These are phyloP conservation scores for Trichophyton schoenleinii DNA, from an alignment of 2,329 filamentous ascomycete genomes.

Conservation along the genomic window DNA sequence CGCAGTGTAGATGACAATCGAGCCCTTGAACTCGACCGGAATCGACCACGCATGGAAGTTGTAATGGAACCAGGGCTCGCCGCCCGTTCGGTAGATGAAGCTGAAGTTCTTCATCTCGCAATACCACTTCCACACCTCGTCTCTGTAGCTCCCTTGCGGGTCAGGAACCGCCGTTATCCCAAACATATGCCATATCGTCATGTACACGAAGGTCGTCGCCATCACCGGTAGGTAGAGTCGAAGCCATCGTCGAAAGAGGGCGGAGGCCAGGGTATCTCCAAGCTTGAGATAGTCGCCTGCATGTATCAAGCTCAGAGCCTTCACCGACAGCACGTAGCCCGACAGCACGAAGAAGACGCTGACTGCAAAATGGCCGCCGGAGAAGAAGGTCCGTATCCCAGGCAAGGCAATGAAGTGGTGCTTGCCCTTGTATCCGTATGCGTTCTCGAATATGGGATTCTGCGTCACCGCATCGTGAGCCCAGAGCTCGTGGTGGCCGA, in stretches of 20 bases:
- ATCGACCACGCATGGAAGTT: slow-evolving; percentile 53
- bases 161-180: slow-evolving; percentile 35
- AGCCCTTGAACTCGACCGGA: slow-evolving; percentile 51
- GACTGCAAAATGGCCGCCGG: slow-evolving; percentile 33
- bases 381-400: slow-evolving; percentile 20
- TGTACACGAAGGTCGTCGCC: slow-evolving; percentile 28
- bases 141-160: slow-evolving; percentile 31
- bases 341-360: slow-evolving; percentile 39
- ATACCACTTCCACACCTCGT: slow-evolving; percentile 42
- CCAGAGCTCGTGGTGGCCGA: slow-evolving; percentile 6
- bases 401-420: slow-evolving; percentile 10
- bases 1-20: slow-evolving; percentile 49
- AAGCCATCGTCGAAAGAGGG: slow-evolving; percentile 33
- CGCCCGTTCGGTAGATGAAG: slow-evolving; percentile 50
- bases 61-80: slow-evolving; percentile 45
- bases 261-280: slow-evolving; percentile 24
- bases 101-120: slow-evolving; percentile 56
- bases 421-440: slow-evolving; percentile 10
- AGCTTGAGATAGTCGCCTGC: slow-evolving; percentile 12
- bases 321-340: slow-evolving; percentile 36
- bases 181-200: slow-evolving; percentile 42
- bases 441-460: slow-evolving; percentile 2
- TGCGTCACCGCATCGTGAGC: not conserved
- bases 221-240: slow-evolving; percentile 34
- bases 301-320: slow-evolving; percentile 28